Percentiles rank a stretch among this genome's conserved stretches.
phyloP scores from a whole-genome alignment of 305 asterid species.

The Fraxinus sp. region DNA sequence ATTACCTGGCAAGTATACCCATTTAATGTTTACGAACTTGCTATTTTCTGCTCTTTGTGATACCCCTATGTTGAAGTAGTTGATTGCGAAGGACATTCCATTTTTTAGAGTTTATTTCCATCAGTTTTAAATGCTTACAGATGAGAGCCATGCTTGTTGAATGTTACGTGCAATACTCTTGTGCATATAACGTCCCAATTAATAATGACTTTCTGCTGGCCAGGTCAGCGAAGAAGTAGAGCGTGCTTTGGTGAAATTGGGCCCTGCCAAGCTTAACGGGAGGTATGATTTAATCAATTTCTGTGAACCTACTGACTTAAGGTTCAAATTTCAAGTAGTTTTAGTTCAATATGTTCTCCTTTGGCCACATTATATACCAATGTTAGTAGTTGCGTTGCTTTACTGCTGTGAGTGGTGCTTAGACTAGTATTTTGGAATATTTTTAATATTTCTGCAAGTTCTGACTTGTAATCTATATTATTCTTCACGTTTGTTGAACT shows the following conservation, averaged over 20 bases:
- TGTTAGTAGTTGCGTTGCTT: conserved; percentile 4
- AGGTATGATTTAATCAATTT: conserved; percentile 40
- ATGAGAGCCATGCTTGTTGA: conserved; percentile 13
- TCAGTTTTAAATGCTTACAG: not conserved
- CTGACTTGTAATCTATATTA: not conserved
- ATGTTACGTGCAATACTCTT: not conserved
- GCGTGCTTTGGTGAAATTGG: conserved; percentile 89
- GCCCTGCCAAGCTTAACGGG: conserved; percentile 66
- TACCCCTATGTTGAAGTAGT: conserved; percentile 3
- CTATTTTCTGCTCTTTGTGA: not conserved
- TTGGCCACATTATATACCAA: not conserved
- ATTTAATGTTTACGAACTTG: not conserved
- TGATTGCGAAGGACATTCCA: not conserved
- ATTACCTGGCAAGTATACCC: not conserved
- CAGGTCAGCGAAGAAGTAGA: conserved; percentile 99
- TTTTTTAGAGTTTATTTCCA: not conserved
- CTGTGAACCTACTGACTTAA: not conserved
- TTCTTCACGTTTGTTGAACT: not conserved
- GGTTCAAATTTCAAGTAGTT: conserved; percentile 9
- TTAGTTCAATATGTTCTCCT: not conserved
- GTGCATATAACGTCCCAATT: conserved; percentile 4
- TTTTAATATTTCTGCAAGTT: conserved; percentile 12
- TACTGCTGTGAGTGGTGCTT: conserved; percentile 13
- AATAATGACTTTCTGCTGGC: conserved; percentile 21
- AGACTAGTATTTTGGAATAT: not conserved